Evolutionary conservation across 345 rosid species (phyloP).

Genomic region (Trapa bicornis): DNA sequence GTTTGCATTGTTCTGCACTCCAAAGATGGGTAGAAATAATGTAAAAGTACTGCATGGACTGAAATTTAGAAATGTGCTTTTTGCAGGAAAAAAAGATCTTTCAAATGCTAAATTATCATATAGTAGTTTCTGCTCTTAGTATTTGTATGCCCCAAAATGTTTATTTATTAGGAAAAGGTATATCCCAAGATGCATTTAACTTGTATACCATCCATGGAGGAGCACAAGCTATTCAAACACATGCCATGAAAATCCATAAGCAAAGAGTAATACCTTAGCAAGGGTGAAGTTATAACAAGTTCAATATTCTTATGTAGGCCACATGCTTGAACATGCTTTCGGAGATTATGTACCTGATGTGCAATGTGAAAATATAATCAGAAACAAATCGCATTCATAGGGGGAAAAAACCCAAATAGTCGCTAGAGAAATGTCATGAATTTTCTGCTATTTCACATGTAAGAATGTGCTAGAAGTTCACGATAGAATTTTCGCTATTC

Average conservation of each 20-base stretch:
- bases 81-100: background rate
- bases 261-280: constrained; percentile 28
- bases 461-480: background rate
- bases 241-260: background rate
- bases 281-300: constrained; percentile 47
- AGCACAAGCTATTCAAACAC: background rate
- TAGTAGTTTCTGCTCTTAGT: background rate
- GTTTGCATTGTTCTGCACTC: constrained; percentile 65
- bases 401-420: too few relatives aligned
- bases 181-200: background rate
- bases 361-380: too few relatives aligned
- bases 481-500: background rate
- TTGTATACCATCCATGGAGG: background rate
- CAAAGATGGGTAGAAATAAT: too few relatives aligned
- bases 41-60: background rate
- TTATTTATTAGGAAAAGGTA: background rate
- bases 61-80: background rate
- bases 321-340: constrained; percentile 21
- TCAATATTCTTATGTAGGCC: constrained; percentile 28
- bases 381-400: too few relatives aligned
- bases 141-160: background rate
- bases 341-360: constrained; percentile 25
- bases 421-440: background rate
- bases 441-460: background rate
- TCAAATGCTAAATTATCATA: background rate